Base-by-base conservation (phyloP, 108 stramenopile species). In the Fistulifera pelliculosa region DNA sequence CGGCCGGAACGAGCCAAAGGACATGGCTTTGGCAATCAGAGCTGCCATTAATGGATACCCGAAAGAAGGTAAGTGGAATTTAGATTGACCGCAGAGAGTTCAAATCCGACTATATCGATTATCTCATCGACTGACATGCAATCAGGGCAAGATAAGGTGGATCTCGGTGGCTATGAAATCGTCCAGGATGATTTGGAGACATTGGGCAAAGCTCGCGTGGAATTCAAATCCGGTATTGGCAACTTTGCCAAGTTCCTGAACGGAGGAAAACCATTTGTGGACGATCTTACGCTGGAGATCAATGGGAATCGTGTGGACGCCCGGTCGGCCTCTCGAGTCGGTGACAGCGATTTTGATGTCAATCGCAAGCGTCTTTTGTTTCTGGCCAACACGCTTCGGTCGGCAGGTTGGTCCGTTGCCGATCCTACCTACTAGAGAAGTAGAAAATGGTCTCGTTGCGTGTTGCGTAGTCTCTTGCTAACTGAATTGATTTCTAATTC, bases 201-300 rank as follows among this genome's bases (percentile, higher is more conserved):
- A 13, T 40, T 49, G 11, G 81, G 84, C 8, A 55, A 41, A 2
- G 76, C 77, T 17, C 40, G 60, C 23, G 50, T 87, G 40, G 90
- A 91, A 49, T 91, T 73, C 65, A 80, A 76, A 35, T 75, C 73
- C 27, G 85, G 85, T 0, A 81, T 80, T 54, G 85, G 83, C 2
- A 72, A 71, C 55, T 87, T 85, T 50, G 90, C 90, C 21, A 93
- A 82, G 59, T 65, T 74, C 19, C 81, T 93, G 66, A 93, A 93
- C 50, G 86, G 75, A 5, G 87, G 87, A n/a, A 88, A 82, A 43
- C 86, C 90, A 15, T 93, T 88, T 56, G 65, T 84, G 0, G 90
- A 93, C 60, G 90, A 93, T 66, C 61, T 93, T 49, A 66, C 70
- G 19, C 52, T 93, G 27, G 73, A 77, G 42, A 62, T 84, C 27